Base-by-base conservation (phyloP, 1,284 basidiomycete species). In the Lentinus polychrous region DNA sequence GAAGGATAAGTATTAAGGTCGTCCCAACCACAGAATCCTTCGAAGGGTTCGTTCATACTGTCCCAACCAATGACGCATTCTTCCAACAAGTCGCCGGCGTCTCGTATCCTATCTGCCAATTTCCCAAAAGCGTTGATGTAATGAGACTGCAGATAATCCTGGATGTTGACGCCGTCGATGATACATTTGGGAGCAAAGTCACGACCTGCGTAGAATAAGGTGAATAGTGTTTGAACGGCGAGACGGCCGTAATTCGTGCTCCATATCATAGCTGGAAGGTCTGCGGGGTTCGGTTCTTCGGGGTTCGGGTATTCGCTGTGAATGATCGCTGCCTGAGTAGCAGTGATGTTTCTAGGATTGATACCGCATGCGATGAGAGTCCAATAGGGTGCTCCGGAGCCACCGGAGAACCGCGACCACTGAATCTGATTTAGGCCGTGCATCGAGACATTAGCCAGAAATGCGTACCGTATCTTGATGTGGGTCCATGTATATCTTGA, bases 341-440 rank as follows among this genome's bases (percentile, higher is more conserved):
- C 76, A 0, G 89, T 90, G 52, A 97, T 82, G 56, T 89, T 79
- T 45, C 82, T 76, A 0, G 94, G 92, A 60, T 98, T 79, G 55
- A 99, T 80, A 8, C 94, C 95, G 62, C 92, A 96, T 0, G 94
- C 94, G 33, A 81, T 76, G 5, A 98, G 73, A 0, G 94, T 94
- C 95, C 95, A 99, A 60, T 86, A 89, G 0, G 95, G 95, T 0
- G 95, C 95, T 10, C 95, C 95, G 0, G 92, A 96, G 6, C 95
- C 95, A 18, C 95, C 94, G 4, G 91, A 90, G 70, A 94, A 97
- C 35, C 95, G 88, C 1, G 94, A 97, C 91, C 95, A 98, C 93
- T 96, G n/a, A n/a, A n/a, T n/a, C n/a, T n/a, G n/a, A 45, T 7
- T 35, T 27, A 24, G n/a, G n/a, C n/a, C 41, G 32, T 22, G 34